Evolutionary conservation across 345 rosid genomes (phyloP).

Genomic region (Citrus trifoliata): DNA sequence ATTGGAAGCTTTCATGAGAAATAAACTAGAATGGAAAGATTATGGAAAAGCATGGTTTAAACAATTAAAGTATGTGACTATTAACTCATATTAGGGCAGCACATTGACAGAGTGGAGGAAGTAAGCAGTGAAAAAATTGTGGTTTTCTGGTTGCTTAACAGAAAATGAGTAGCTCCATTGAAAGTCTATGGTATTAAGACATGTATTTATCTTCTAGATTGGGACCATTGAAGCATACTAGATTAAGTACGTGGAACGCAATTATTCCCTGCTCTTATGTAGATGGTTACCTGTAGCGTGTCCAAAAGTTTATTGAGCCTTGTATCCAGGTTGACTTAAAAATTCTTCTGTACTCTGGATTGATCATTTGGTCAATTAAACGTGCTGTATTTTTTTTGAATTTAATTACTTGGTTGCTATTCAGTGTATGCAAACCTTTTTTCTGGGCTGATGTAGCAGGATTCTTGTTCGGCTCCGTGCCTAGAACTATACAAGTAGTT

Average conservation of each 20-base stretch:
- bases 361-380: conserved; percentile 12
- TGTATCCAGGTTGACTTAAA: conserved; percentile 5
- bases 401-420: conserved; percentile 36
- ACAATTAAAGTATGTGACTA: not conserved
- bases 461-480: conserved; percentile 47
- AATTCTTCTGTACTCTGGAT: not conserved
- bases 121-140: not conserved
- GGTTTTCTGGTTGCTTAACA: not conserved
- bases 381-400: conserved; percentile 14
- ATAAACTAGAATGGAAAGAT: not conserved
- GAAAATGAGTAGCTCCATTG: not conserved
- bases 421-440: conserved; percentile 41
- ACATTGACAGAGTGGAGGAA: not conserved
- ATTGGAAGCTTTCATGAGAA: not conserved
- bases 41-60: not conserved
- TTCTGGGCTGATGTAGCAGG: conserved; percentile 50
- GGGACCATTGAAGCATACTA: not conserved
- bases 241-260: not conserved
- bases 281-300: not conserved
- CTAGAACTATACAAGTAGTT: conserved; percentile 48
- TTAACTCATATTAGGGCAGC: not conserved
- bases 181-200: not conserved
- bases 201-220: not conserved
- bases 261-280: not conserved
- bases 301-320: conserved; percentile 5